Evolutionary conservation across 2,329 filamentous ascomycete genomes (phyloP).

Genomic region (Penicillium sp.): DNA sequence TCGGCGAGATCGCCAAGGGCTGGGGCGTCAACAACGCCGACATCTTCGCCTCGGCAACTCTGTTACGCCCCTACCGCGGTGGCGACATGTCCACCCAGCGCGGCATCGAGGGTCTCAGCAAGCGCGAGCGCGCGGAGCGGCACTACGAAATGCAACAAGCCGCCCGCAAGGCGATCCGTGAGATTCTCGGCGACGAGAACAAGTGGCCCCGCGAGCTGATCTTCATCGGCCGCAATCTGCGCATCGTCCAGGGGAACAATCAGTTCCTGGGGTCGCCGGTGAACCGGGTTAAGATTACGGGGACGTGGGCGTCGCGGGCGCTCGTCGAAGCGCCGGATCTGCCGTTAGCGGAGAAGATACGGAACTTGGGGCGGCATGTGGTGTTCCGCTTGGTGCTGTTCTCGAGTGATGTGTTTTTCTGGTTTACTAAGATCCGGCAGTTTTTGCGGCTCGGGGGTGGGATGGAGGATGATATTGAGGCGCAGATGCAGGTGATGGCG

Average conservation of each 20-base stretch:
- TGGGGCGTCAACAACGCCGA: conserved; percentile 93
- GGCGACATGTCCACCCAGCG: conserved; percentile 69
- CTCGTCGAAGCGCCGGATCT: conserved; percentile 74
- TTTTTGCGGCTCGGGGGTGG: conserved; percentile 74
- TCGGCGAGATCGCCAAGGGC: conserved; percentile 68
- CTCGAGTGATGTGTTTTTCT: conserved; percentile 79
- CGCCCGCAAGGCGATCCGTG: conserved; percentile 70
- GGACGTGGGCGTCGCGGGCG: conserved; percentile 82
- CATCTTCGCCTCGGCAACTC: conserved; percentile 85
- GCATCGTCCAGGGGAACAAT: conserved; percentile 92
- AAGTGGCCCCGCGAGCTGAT: conserved; percentile 90
- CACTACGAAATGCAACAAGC: conserved; percentile 81
- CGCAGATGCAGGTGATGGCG: conserved; percentile 81
- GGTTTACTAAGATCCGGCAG: conserved; percentile 76
- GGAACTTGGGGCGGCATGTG: conserved; percentile 74
- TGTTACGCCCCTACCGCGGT: conserved; percentile 88
- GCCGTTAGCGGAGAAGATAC: conserved; percentile 62
- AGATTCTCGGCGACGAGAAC: conserved; percentile 79
- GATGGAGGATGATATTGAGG: conserved; percentile 94
- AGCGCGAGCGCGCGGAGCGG: conserved; percentile 58
- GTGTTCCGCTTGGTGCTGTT: conserved; percentile 79
- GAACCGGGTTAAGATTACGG: conserved; percentile 91
- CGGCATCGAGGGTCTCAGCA: conserved; percentile 54
- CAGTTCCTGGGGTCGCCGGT: conserved; percentile 87
- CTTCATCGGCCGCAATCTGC: conserved; percentile 88